Evolutionary conservation across 2,329 filamentous ascomycete genomes (phyloP).

Genomic region (Zarea fungicola): DNA sequence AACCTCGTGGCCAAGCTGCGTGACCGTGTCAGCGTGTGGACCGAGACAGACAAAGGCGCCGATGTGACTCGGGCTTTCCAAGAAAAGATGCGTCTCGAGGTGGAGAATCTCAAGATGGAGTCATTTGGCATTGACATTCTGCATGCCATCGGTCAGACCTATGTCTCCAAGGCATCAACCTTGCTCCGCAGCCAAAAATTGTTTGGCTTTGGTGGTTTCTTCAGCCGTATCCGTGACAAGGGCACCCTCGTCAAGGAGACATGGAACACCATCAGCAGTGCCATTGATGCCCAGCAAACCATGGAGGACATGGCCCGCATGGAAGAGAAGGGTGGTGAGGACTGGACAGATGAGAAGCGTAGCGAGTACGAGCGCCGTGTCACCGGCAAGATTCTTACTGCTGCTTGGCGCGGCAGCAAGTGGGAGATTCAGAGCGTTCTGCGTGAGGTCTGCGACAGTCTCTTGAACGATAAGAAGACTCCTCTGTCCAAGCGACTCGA

Average conservation of each 20-base stretch:
- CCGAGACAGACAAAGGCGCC: conserved; percentile 83
- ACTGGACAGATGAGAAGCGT: conserved; percentile 97
- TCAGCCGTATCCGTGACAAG: conserved; percentile 91
- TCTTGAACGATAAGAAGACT: conserved; percentile 75
- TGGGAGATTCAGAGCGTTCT: conserved; percentile 97
- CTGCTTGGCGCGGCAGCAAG: conserved; percentile 92
- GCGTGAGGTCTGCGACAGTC: conserved; percentile 86
- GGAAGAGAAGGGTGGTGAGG: conserved; percentile 90
- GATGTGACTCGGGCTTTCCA: conserved; percentile 88
- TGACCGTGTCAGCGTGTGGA: conserved; percentile 90
- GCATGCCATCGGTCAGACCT: conserved; percentile 89
- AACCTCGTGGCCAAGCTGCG: conserved; percentile 79
- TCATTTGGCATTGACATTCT: conserved; percentile 94
- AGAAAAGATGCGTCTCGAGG: conserved; percentile 89
- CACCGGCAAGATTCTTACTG: conserved; percentile 95
- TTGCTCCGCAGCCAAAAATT: conserved; percentile 96
- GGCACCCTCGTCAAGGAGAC: conserved; percentile 95
- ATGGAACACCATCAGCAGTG: conserved; percentile 94
- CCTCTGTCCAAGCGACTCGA: conserved; percentile 80
- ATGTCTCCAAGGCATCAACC: conserved; percentile 78
- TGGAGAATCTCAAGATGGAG: conserved; percentile 99
- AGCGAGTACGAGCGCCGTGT: conserved; percentile 92
- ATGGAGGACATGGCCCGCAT: conserved; percentile 98
- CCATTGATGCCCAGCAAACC: conserved; percentile 94
- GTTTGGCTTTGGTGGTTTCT: conserved; percentile 92